Percentiles rank a stretch among this genome's conserved stretches.
These are phyloP conservation scores for Ampelocalamus luodianensis DNA, from an alignment of 176 grass and related monocot species.

Conservation along the genomic window DNA sequence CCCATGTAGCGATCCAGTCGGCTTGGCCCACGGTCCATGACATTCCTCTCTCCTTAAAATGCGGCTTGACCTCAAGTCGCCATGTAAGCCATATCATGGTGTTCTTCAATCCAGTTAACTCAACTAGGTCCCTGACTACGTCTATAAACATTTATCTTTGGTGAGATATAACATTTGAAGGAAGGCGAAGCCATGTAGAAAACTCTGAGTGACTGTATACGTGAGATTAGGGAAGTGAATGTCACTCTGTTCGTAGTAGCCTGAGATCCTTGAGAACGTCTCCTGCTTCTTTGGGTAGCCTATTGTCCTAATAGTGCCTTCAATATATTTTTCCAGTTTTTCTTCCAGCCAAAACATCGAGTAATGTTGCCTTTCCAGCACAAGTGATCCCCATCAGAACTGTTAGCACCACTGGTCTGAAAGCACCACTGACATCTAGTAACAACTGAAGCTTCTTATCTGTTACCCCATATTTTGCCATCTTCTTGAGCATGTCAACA, in stretches of 20 bases:
- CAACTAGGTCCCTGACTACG: conserved; percentile 87
- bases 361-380: conserved; percentile 92
- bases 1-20: too few relatives aligned
- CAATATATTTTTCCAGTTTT: conserved; percentile 87
- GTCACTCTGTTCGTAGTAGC: conserved; percentile 90
- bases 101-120: conserved; percentile 74
- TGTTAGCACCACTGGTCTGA: conserved; percentile 86
- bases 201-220: conserved; percentile 80
- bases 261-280: conserved; percentile 86
- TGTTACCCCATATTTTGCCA: conserved; percentile 68
- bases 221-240: conserved; percentile 82
- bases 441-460: conserved; percentile 89
- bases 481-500: conserved; percentile 87
- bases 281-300: conserved; percentile 90
- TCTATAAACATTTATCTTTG: conserved; percentile 95
- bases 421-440: conserved; percentile 73
- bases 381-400: conserved; percentile 95
- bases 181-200: conserved; percentile 87
- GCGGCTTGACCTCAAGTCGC: too few relatives aligned
- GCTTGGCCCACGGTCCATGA: too few relatives aligned
- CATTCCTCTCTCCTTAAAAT: too few relatives aligned
- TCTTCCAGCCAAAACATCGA: conserved; percentile 92
- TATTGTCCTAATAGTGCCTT: conserved; percentile 75
- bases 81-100: too few relatives aligned
- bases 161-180: conserved; percentile 68